Percentiles rank a stretch among this genome's conserved stretches.
These are phyloP conservation scores for Euphorbia celastroides DNA, from an alignment of 441 rosid genomes.

Conservation along the genomic window DNA sequence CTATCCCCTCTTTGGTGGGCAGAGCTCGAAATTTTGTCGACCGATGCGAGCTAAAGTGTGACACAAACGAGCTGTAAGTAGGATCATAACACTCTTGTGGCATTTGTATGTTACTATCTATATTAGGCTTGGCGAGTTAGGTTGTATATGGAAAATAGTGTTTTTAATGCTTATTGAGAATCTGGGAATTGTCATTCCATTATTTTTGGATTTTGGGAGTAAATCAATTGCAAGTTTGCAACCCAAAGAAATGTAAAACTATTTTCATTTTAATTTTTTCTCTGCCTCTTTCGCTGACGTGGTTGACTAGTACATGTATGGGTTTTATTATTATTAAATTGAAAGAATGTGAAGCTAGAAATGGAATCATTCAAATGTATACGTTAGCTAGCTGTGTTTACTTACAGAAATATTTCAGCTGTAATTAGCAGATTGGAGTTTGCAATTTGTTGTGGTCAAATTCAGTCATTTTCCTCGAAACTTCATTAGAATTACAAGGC, in stretches of 20 bases:
- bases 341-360: not conserved
- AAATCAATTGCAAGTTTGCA: too few species aligned
- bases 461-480: not conserved
- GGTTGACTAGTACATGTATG: not conserved
- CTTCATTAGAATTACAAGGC: not conserved
- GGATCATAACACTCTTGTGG: slow-evolving; percentile 12
- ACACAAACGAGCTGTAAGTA: slow-evolving; percentile 12
- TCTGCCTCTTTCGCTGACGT: not conserved
- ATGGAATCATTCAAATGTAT: slow-evolving; percentile 6
- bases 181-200: not conserved
- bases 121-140: slow-evolving; percentile 18
- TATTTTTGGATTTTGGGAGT: not conserved
- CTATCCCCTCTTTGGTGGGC: slow-evolving; percentile 92
- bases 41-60: slow-evolving; percentile 33
- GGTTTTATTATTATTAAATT: not conserved
- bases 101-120: slow-evolving; percentile 1
- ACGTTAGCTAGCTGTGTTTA: not conserved
- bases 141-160: slow-evolving; percentile 36
- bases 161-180: too few species aligned
- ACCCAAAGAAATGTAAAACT: not conserved
- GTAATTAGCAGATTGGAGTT: not conserved
- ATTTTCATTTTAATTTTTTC: not conserved
- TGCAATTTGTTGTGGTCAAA: slow-evolving; percentile 3
- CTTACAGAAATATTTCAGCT: not conserved
- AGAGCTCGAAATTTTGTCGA: slow-evolving; percentile 71